Percentiles rank a stretch among this genome's conserved stretches.
Conservation (phyloP, 164 flowering plant species). For the Litsea cubeba region DNA sequence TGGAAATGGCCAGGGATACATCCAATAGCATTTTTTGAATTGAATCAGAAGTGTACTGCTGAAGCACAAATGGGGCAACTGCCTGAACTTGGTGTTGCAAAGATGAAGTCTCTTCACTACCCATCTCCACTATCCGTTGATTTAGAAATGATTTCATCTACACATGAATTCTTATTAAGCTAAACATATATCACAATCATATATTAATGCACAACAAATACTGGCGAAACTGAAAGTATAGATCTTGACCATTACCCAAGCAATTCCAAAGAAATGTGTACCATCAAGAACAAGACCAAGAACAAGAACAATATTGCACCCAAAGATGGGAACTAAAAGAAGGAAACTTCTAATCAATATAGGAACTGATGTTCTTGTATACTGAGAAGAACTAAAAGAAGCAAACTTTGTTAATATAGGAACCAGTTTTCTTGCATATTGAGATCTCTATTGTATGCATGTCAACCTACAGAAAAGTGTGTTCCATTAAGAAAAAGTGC, state of each 20-base stretch:
- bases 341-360: not conserved
- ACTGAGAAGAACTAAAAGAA: not conserved
- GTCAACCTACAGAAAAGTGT: not conserved
- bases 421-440: not conserved
- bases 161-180: not conserved
- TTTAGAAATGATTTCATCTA: conserved; percentile 87
- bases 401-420: not conserved
- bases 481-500: not conserved
- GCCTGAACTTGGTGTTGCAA: conserved; percentile 95
- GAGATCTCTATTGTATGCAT: not conserved
- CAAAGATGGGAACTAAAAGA: not conserved
- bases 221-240: not conserved
- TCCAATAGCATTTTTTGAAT: conserved; percentile 66
- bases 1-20: conserved; percentile 60
- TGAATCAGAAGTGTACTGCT: conserved; percentile 75
- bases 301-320: not conserved
- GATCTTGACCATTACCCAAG: not conserved
- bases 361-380: not conserved
- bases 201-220: not conserved
- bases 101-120: conserved; percentile 69
- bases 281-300: not conserved
- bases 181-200: not conserved
- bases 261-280: not conserved
- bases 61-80: conserved; percentile 87
- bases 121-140: conserved; percentile 74